phyloP scores from a whole-genome alignment of 2,329 filamentous ascomycete genomes.

The Nothomitra cinnamomea region DNA sequence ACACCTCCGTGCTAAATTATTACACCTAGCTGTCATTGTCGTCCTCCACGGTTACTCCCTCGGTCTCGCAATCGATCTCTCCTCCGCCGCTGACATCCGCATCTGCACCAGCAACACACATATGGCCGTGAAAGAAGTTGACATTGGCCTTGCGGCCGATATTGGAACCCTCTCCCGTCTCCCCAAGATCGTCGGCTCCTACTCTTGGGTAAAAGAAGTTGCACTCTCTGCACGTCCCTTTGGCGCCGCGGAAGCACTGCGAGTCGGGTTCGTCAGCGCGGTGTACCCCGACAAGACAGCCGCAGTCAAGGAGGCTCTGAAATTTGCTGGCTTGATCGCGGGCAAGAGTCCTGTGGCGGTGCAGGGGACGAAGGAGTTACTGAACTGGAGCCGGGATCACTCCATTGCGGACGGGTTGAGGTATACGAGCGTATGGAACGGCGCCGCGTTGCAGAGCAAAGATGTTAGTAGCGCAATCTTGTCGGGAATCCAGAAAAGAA shows the following conservation, averaged over 20 bases:
- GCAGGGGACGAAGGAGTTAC: constrained; percentile 69
- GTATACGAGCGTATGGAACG: constrained; percentile 82
- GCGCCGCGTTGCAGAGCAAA: constrained; percentile 59
- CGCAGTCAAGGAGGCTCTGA: constrained; percentile 43
- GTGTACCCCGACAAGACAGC: constrained; percentile 41
- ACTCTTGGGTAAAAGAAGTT: constrained; percentile 68
- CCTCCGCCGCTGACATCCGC: constrained; percentile 53
- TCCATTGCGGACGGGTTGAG: constrained; percentile 58
- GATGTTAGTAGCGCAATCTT: constrained; percentile 61
- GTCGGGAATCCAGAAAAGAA: constrained; percentile 62
- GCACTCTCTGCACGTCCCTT: constrained; percentile 56
- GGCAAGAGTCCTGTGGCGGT: constrained; percentile 77
- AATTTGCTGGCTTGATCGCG: constrained; percentile 48
- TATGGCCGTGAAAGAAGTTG: constrained; percentile 64
- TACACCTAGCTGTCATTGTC: constrained; percentile 47
- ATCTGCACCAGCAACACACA: constrained; percentile 41
- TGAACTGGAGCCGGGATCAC: constrained; percentile 70
- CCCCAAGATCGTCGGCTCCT: constrained; percentile 53
- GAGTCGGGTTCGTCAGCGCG: constrained; percentile 52
- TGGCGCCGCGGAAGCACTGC: constrained; percentile 46
- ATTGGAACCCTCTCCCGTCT: constrained; percentile 59
- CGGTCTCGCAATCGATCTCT: constrained; percentile 30
- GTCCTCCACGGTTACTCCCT: constrained; percentile 22
- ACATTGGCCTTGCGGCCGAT: constrained; percentile 66
- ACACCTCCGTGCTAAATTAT: background rate